Evolutionary conservation across 2,329 filamentous ascomycete genomes (phyloP).

Genomic region (Aspergillus intermedius): DNA sequence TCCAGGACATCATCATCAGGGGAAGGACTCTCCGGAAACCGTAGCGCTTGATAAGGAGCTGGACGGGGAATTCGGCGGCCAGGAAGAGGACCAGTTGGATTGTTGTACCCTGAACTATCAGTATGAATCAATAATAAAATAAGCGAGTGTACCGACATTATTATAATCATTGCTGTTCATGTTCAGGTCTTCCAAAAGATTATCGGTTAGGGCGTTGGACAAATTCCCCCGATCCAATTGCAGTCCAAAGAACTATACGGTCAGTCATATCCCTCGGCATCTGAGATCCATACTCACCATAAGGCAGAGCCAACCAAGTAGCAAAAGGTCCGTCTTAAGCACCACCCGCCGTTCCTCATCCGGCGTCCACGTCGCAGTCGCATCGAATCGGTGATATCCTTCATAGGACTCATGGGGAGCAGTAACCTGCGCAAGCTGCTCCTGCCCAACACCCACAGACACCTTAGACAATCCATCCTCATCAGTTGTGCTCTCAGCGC

Average conservation of each 20-base stretch:
- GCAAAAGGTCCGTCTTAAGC: conserved; percentile 34
- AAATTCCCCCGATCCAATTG: conserved; percentile 31
- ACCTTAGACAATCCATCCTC: conserved; percentile 8
- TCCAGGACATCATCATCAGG: conserved; percentile 42
- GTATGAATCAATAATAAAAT: not conserved
- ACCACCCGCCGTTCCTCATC: conserved; percentile 44
- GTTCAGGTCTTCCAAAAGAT: conserved; percentile 29
- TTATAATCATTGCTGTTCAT: conserved; percentile 36
- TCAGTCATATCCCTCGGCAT: conserved; percentile 1
- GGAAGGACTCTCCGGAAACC: conserved; percentile 43
- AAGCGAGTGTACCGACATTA: conserved; percentile 12
- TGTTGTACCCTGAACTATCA: conserved; percentile 13
- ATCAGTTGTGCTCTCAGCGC: conserved; percentile 4
- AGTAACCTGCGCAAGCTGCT: conserved; percentile 20
- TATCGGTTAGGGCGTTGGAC: conserved; percentile 30
- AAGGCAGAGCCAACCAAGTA: conserved; percentile 18
- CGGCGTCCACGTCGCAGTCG: conserved; percentile 17
- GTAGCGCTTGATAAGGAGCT: conserved; percentile 42
- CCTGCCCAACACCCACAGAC: conserved; percentile 14
- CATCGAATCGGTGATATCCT: conserved; percentile 20
- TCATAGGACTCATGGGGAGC: conserved; percentile 25
- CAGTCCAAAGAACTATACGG: conserved; percentile 25
- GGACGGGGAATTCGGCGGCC: conserved; percentile 40
- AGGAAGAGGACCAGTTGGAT: conserved; percentile 21
- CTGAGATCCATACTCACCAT: conserved; percentile 13